Base-by-base conservation (phyloP, 75 land plant species). In the Cryptomeria japonica region DNA sequence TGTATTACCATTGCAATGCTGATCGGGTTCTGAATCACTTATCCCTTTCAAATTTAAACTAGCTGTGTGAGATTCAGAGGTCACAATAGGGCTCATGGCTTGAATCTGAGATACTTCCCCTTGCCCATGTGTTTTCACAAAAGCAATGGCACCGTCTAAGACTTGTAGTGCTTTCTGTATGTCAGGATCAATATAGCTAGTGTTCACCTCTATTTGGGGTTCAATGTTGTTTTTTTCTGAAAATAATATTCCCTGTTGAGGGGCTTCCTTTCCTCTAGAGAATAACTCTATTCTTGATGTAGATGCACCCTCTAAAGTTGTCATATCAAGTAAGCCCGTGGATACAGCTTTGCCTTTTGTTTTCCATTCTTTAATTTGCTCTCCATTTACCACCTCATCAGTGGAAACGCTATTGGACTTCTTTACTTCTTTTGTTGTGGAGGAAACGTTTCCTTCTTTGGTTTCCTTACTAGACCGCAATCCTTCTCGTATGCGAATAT, bases 131-230 rank as follows among this genome's bases (percentile, higher is more conserved):
- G 89, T 78, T 16, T 90, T 88, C 39, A 90, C 44, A 31, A 93
- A 47, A 14, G 89, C 77, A 44, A 97, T 97, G 19, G 90, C 91
- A 68, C 88, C 90, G 32, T 97, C 96, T 72, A 97, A 79, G 7
- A 91, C 92, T 39, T 83, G 76, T 55, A 97, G 87, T 80, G 97
- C 99, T 84, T 87, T 85, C 73, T 93, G 86, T 31, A 96, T 96
- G 87, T 93, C 95, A 9, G 93, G 94, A 47, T 96, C 94, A 14
- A 92, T 76, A 64, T 25, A 34, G 58, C 75, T 56, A n/a, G 80
- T 87, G 64, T 80, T 85, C 80, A 86, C 80, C 15, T 86, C 51
- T 68, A 34, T 31, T 42, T 39, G 85, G 34, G 55, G 36, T 13
- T 44, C 80, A 25, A 75, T 86, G 87, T 19, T 37, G 44, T 44